Evolutionary conservation across 129 eudicot genomes (phyloP), one percentile per base, ranked within the genome.

Genomic region (Pittosporum tobira): DNA sequence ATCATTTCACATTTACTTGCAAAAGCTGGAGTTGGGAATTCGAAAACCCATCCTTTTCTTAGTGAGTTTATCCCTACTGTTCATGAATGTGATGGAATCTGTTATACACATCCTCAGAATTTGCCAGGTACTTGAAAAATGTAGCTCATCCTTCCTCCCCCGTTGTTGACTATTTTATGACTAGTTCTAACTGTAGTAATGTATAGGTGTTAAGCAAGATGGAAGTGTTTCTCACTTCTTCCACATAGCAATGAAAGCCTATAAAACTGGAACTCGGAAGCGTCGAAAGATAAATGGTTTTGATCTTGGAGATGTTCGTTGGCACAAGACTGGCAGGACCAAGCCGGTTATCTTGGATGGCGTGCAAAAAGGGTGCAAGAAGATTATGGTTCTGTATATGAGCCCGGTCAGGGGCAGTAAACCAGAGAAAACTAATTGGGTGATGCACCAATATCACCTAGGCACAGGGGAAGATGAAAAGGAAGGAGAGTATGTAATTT

Each of bases 301-400:
- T 56, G 77, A 79, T 69, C 63, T 59, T 11, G 94, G 94, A 3
- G 91, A 87, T 66, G 95, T 93, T 19, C 94, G 99, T 45, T 93
- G 99, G 99, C 99, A 93, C 25, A 93, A 93, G 66, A 93, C 96
- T 9, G 99, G 99, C 1, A 68, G 94, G 40, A 93, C 99, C 48
- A 93, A 87, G 57, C 91, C 99, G 12, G 99, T 93, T 27, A 40
- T 72, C 19, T 48, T 87, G 68, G 85, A 87, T 48, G 88, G 94
- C 19, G 71, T 84, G 20, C 96, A 87, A 63, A 73, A 61, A 14
- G 99, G 96, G 16, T 87, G 96, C 55, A 87, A 93, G 73, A 93
- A 93, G 71, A 93, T 93, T 49, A 93, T 93, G 99, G 99, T 93
- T 75, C 84, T 93, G 16, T 87, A 93, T 62, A 50, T 77, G n/a